A percentile compares a stretch with the other conserved stretches of the same genome.
phyloP scores from a whole-genome alignment of 805 yeast species.

The Hagleromyces aurorensis region DNA sequence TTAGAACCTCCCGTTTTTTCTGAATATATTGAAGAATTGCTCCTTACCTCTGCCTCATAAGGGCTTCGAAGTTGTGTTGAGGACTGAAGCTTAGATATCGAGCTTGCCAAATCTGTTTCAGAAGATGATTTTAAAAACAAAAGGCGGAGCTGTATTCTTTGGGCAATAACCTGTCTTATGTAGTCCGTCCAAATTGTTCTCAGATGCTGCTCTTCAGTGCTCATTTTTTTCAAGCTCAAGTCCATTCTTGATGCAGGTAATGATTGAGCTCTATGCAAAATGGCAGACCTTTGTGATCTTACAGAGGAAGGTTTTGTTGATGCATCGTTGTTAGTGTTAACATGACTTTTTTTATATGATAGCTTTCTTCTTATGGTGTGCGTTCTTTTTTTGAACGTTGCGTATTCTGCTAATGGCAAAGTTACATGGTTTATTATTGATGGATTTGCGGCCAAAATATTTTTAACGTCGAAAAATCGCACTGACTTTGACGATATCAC shows the following conservation, averaged over 20 bases:
- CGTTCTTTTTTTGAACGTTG: constrained; percentile 2
- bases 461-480: constrained; percentile 3
- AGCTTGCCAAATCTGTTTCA: no score
- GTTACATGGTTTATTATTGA: constrained; percentile 3
- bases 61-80: no score
- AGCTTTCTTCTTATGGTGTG: constrained; percentile 3
- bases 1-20: no score
- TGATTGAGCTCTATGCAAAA: constrained; percentile 1
- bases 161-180: constrained; percentile 26
- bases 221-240: constrained; percentile 1
- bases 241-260: constrained; percentile 2
- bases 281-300: constrained; percentile 1
- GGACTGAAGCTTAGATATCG: no score
- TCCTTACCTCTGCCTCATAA: no score
- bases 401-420: constrained; percentile 5
- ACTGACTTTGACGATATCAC: constrained; percentile 6
- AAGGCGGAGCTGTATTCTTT: constrained; percentile 29
- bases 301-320: no score
- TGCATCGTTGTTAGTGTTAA: constrained; percentile 2
- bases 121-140: no score
- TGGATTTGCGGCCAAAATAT: constrained; percentile 2
- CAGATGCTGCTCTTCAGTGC: no score
- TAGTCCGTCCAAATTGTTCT: constrained; percentile 30
- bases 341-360: constrained; percentile 1
- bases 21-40: no score